phyloP scores from a whole-genome alignment of 148 eudicot genomes.

The Fagopyrum tataricum region DNA sequence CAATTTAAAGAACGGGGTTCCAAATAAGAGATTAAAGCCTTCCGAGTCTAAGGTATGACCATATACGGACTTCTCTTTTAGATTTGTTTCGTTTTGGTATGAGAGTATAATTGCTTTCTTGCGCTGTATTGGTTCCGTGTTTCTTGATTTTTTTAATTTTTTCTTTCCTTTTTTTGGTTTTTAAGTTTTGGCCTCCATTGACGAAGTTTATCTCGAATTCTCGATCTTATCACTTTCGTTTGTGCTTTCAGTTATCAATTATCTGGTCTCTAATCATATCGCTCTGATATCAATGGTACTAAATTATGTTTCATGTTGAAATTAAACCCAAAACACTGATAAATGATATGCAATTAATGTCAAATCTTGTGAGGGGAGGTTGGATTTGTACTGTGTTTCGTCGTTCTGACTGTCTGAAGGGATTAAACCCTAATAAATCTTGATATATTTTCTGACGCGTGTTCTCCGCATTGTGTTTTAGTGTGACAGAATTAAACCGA shows the following conservation, averaged over 20 bases:
- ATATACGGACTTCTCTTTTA: neutral
- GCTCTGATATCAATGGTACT: neutral
- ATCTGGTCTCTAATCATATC: too few relatives aligned
- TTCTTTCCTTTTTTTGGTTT: too few relatives aligned
- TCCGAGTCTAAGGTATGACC: neutral
- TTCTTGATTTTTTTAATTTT: neutral
- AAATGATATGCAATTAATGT: too few relatives aligned
- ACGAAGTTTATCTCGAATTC: neutral
- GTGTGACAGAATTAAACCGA: neutral
- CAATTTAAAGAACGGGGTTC: neutral
- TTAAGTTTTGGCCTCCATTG: neutral
- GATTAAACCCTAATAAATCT: neutral
- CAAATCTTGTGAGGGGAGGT: neutral
- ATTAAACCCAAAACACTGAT: too few relatives aligned
- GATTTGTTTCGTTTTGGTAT: neutral
- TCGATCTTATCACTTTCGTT: too few relatives aligned
- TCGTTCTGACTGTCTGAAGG: neutral
- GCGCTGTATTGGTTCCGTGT: neutral
- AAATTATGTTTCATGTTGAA: neutral
- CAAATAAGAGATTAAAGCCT: neutral
- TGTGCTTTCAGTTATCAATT: too few relatives aligned
- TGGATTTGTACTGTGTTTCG: neutral
- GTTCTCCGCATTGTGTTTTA: too few relatives aligned
- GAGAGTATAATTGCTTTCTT: neutral
- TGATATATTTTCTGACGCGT: neutral